A percentile compares a stretch with the other conserved stretches of the same genome.
phyloP scores from a whole-genome alignment of 208 protist genomes.

The Acanthamoeba sp. region DNA sequence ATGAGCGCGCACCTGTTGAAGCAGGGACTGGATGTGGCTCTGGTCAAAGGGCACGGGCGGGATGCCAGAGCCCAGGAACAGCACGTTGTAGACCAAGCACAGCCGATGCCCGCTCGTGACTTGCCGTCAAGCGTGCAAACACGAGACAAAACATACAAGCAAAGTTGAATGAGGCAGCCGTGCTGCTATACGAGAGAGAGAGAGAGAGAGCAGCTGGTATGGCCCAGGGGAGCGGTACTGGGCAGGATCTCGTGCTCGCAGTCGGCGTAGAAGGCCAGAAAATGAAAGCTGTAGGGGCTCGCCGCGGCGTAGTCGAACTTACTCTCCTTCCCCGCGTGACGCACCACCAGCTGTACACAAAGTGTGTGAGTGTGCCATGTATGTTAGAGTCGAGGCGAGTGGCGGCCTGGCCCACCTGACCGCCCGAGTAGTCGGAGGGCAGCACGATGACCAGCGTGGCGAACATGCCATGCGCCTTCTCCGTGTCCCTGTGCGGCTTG shows the following conservation, averaged over 20 bases:
- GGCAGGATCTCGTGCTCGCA: constrained; percentile 26
- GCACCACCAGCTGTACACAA: neutral
- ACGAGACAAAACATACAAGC: no score
- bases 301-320: neutral
- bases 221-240: neutral
- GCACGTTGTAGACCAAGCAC: constrained; percentile 32
- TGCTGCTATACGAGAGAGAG: no score
- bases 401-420: no score
- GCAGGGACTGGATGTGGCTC: neutral
- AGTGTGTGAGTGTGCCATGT: no score
- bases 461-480: constrained; percentile 56
- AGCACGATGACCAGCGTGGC: constrained; percentile 50
- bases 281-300: neutral
- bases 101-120: neutral
- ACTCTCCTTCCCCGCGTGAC: neutral
- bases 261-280: constrained; percentile 25
- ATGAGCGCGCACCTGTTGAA: no score
- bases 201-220: neutral
- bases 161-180: no score
- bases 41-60: neutral
- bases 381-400: no score
- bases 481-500: constrained; percentile 54
- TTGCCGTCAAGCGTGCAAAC: neutral
- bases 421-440: constrained; percentile 20
- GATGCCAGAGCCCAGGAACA: neutral